Percentiles rank a stretch among this genome's conserved stretches.
phyloP scores from a whole-genome alignment of 2,329 filamentous ascomycete genomes.

The Westerdykella ornata region DNA sequence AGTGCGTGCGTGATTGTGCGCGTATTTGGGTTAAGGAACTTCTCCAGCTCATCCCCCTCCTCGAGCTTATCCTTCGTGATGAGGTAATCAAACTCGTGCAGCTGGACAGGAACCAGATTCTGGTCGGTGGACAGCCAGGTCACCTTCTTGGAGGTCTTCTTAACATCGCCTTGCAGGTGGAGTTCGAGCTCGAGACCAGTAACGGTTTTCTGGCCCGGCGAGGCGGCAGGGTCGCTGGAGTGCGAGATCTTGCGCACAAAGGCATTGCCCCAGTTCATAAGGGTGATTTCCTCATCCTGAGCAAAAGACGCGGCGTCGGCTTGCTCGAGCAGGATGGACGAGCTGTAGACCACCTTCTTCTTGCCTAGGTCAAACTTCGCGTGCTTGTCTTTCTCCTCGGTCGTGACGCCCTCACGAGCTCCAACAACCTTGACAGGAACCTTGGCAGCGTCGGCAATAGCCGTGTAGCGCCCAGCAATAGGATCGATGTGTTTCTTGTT shows the following conservation, averaged over 20 bases:
- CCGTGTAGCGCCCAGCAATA: slow-evolving; percentile 44
- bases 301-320: slow-evolving; percentile 76
- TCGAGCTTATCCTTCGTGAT: slow-evolving; percentile 92
- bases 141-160: slow-evolving; percentile 92
- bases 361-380: slow-evolving; percentile 82
- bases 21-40: slow-evolving; percentile 71
- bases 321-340: slow-evolving; percentile 74
- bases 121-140: slow-evolving; percentile 82
- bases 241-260: slow-evolving; percentile 62
- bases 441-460: slow-evolving; percentile 60
- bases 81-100: slow-evolving; percentile 92
- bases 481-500: slow-evolving; percentile 51
- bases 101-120: slow-evolving; percentile 70
- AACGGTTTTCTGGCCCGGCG: slow-evolving; percentile 48
- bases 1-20: slow-evolving; percentile 66
- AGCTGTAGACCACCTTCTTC: slow-evolving; percentile 78
- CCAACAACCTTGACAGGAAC: slow-evolving; percentile 66
- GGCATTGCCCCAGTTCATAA: slow-evolving; percentile 96
- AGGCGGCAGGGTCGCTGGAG: slow-evolving; percentile 45
- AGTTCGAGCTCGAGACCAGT: slow-evolving; percentile 71
- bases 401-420: slow-evolving; percentile 48
- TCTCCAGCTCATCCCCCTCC: slow-evolving; percentile 74
- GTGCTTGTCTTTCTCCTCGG: slow-evolving; percentile 76
- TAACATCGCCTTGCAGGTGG: slow-evolving; percentile 88
- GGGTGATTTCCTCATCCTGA: slow-evolving; percentile 81